Conservation (phyloP, 495 filamentous ascomycete genomes). For the Diplogelasinospora grovesii region DNA sequence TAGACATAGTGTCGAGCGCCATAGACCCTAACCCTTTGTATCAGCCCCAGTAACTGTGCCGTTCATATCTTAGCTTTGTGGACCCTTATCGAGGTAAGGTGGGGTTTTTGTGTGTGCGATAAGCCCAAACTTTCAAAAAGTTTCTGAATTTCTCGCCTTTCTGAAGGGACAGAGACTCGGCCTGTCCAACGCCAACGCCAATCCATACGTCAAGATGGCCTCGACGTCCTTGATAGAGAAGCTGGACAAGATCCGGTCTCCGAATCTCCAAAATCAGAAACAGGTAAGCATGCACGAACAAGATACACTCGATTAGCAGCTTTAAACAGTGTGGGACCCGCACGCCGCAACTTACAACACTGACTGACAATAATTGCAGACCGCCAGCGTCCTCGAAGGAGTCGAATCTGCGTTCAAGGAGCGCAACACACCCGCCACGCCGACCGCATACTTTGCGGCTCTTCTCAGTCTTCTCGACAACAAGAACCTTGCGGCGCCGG, state of each 20-base stretch:
- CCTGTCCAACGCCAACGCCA: constrained; percentile 14
- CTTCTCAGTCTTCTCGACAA: constrained; percentile 85
- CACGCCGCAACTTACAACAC: too few relatives aligned
- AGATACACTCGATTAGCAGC: not conserved
- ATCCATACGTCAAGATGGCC: constrained; percentile 33
- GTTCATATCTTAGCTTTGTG: too few relatives aligned
- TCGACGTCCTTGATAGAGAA: constrained; percentile 73
- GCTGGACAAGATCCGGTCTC: constrained; percentile 92
- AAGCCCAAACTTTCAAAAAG: constrained; percentile 24
- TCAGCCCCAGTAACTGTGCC: too few relatives aligned
- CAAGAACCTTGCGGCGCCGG: constrained; percentile 76
- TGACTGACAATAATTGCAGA: constrained; percentile 44
- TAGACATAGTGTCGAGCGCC: too few relatives aligned
- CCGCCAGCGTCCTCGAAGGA: constrained; percentile 77
- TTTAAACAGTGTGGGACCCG: too few relatives aligned
- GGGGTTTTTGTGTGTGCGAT: constrained; percentile 18
- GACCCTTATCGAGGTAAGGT: constrained; percentile 21
- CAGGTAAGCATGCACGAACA: constrained; percentile 51
- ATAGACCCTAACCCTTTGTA: too few relatives aligned
- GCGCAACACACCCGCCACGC: constrained; percentile 70
- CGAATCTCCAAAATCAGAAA: constrained; percentile 90
- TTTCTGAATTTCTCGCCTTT: constrained; percentile 20
- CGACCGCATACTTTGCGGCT: constrained; percentile 93
- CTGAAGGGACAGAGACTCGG: constrained; percentile 4
- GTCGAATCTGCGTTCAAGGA: constrained; percentile 88